phyloP scores from a whole-genome alignment of 108 stramenopile species.

The Heterococcus sp. region DNA sequence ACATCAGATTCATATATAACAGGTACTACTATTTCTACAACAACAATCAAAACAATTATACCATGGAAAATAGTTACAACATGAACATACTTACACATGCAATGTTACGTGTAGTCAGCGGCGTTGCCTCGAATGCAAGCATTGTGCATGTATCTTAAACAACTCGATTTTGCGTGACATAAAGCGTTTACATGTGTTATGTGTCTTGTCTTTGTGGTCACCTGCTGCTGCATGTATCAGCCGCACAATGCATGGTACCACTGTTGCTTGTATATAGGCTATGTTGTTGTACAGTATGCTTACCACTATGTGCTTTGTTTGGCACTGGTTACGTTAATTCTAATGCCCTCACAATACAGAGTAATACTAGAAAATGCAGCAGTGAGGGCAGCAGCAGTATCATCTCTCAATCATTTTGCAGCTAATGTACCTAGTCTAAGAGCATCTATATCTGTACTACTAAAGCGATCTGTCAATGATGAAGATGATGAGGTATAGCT shows the following conservation, averaged over 20 bases:
- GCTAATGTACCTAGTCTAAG: constrained; percentile 75
- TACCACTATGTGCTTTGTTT: neutral
- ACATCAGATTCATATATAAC: constrained; percentile 96
- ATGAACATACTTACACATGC: no score
- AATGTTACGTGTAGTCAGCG: no score
- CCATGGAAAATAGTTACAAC: neutral
- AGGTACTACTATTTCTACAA: constrained; percentile 1
- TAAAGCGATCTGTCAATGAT: constrained; percentile 74
- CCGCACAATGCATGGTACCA: no score
- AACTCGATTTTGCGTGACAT: neutral
- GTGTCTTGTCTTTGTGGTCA: no score
- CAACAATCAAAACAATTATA: neutral
- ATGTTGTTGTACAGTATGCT: neutral
- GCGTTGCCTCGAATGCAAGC: no score
- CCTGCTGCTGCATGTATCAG: no score
- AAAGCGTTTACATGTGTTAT: neutral
- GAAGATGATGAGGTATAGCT: constrained; percentile 80
- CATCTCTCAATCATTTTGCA: constrained; percentile 81
- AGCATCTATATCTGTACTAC: constrained; percentile 68
- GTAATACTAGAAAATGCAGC: constrained; percentile 88
- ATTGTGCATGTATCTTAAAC: no score
- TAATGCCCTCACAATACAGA: constrained; percentile 13
- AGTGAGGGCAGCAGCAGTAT: constrained; percentile 87
- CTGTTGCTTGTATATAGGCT: no score
- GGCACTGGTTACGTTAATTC: neutral